These are phyloP conservation scores for Gossypium davidsonii DNA, from an alignment of 441 rosid genomes.

Conservation along the genomic window DNA sequence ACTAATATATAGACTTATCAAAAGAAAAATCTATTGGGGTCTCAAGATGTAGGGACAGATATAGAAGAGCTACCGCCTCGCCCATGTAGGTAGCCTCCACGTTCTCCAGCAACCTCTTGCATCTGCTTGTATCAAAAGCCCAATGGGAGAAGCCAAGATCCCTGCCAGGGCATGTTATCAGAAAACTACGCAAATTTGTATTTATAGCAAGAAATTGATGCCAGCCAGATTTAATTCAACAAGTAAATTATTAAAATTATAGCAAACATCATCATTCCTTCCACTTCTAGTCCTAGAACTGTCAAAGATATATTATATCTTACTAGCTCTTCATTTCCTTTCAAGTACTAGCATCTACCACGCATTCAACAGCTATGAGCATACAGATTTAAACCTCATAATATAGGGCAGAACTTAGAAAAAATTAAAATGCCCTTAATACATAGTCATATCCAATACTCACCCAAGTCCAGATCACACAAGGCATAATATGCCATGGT, in stretches of 20 bases:
- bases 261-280: neutral
- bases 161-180: conserved; percentile 99
- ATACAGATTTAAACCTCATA: neutral
- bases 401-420: neutral
- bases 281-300: neutral
- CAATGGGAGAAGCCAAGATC: conserved; percentile 63
- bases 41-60: neutral
- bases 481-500: neutral
- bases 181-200: conserved; percentile 33
- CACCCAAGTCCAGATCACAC: neutral
- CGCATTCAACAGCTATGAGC: neutral
- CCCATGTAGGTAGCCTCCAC: conserved; percentile 98
- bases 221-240: neutral
- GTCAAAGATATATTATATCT: neutral
- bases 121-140: conserved; percentile 71
- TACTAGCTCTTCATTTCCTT: neutral
- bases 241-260: neutral
- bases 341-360: neutral
- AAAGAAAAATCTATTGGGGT: neutral
- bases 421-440: neutral
- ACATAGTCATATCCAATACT: neutral
- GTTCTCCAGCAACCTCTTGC: conserved; percentile 99
- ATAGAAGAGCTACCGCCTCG: conserved; percentile 65
- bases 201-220: neutral
- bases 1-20: conserved; percentile 19